These are phyloP conservation scores for Dimocarpus longan DNA, from an alignment of 345 rosid genomes.

Conservation along the genomic window DNA sequence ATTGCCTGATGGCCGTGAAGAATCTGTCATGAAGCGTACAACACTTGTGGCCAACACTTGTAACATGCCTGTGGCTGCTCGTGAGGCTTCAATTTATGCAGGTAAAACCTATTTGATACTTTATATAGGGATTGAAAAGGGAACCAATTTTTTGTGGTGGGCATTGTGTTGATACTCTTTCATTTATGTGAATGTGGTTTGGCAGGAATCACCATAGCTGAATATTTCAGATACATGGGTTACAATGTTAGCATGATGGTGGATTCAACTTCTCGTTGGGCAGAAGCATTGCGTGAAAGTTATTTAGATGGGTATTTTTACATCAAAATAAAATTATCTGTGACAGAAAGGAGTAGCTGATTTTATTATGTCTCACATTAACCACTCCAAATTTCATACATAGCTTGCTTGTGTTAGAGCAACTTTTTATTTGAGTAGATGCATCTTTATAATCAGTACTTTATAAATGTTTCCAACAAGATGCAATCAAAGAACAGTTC, in stretches of 20 bases:
- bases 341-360: neutral
- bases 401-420: neutral
- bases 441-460: neutral
- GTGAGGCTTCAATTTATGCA: slow-evolving; percentile 99
- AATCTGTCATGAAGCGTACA: no score
- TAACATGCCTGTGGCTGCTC: slow-evolving; percentile 99
- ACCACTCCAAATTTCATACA: neutral
- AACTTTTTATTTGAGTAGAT: neutral
- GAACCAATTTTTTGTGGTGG: neutral
- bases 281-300: no score
- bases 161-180: slow-evolving; percentile 7
- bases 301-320: slow-evolving; percentile 11
- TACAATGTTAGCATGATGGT: no score
- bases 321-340: neutral
- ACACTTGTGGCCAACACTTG: slow-evolving; percentile 99
- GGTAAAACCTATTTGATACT: slow-evolving; percentile 43
- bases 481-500: neutral
- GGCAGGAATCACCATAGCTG: no score
- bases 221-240: no score
- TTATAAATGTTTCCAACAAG: neutral
- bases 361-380: neutral
- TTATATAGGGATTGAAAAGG: neutral
- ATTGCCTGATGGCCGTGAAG: no score
- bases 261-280: no score
- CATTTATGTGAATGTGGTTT: slow-evolving; percentile 1